Conservation (phyloP, 1,139 yeast genomes). For the Meyerozyma elateridarum region DNA sequence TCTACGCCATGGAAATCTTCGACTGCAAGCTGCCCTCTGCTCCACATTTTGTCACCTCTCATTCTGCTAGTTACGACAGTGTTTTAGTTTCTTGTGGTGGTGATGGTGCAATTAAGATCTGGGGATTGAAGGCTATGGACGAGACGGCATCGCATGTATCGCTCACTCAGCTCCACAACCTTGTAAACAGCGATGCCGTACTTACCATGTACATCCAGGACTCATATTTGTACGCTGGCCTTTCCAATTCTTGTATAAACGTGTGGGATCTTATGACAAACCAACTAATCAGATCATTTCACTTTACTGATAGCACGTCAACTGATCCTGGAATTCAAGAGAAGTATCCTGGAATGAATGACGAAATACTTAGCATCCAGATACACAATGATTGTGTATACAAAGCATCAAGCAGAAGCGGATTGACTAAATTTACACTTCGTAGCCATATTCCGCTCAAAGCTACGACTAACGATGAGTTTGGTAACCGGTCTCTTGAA, state of each 20-base stretch:
- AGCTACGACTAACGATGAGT: constrained; percentile 8
- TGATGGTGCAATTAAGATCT: constrained; percentile 77
- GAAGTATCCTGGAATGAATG: constrained; percentile 11
- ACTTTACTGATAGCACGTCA: constrained; percentile 26
- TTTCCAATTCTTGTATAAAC: constrained; percentile 65
- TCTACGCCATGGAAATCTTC: constrained; percentile 60
- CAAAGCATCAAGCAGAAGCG: constrained; percentile 53
- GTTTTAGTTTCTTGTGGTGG: constrained; percentile 67
- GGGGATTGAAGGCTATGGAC: constrained; percentile 40
- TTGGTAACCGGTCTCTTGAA: constrained; percentile 9
- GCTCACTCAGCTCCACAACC: constrained; percentile 27
- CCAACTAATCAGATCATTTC: constrained; percentile 61
- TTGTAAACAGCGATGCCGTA: constrained; percentile 67
- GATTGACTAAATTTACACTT: constrained; percentile 44
- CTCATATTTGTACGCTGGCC: constrained; percentile 73
- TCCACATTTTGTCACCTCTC: constrained; percentile 19
- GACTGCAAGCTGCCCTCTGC: constrained; percentile 6
- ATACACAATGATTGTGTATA: constrained; percentile 49
- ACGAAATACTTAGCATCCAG: constrained; percentile 38
- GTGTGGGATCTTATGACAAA: constrained; percentile 82
- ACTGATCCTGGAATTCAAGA: constrained; percentile 5
- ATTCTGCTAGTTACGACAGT: constrained; percentile 14
- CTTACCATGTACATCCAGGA: constrained; percentile 60
- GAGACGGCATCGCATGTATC: constrained; percentile 9
- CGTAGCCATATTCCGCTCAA: constrained; percentile 23